Evolutionary conservation across 768 basidiomycete genomes (phyloP), one percentile per base, ranked within the genome.

Genomic region (Gymnopilus junonius): DNA sequence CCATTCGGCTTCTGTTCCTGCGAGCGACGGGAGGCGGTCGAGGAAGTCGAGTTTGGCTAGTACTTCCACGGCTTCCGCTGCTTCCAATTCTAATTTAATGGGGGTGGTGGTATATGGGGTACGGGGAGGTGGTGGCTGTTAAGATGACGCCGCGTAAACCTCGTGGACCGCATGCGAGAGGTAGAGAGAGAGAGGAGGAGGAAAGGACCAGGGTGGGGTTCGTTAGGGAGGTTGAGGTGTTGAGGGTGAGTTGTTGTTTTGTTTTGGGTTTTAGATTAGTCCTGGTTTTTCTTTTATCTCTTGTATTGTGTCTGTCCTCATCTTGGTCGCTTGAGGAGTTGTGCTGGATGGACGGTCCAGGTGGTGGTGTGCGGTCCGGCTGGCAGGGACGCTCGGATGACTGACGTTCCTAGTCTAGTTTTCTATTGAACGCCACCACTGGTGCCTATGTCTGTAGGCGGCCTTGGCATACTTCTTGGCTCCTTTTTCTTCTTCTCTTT

Each of bases 151-250:
- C 78, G 34, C 71, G 82, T 58, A 75, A 73, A 32, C 63, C 68
- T 12, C 59, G 64, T 23, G 70, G 70, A n/a, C 42, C 29, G 65
- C 64, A 29, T 55, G 51, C 62, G 63, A 37, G 67, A 66, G 27
- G 69, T 64, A 46, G 40, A n/a, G 61, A 62, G 21, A 51, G 78
- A 39, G 74, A 78, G 67, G 82, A 84, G 64, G 87, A 89, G 69
- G 89, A 92, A 62, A 77, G 92, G 60, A 93, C 91, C 60, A 72
- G 91, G 40, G 90, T 93, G 50, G 87, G 86, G 50, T 94, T 94
- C 67, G 85, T 92, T 29, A 80, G 93, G 27, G 93, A 94, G 76
- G 93, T 93, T 15, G 91, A 93, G 71, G 89, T 95, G 3, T 77
- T 95, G n/a, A 83, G 89, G 76, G 90, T 90, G 69, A 74, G 86